Percentiles rank a stretch among this genome's conserved stretches.
Evolutionary conservation across 225 moss, liverwort and hornwort genomes (phyloP).

Genomic region (Pleurozium schreberi): DNA sequence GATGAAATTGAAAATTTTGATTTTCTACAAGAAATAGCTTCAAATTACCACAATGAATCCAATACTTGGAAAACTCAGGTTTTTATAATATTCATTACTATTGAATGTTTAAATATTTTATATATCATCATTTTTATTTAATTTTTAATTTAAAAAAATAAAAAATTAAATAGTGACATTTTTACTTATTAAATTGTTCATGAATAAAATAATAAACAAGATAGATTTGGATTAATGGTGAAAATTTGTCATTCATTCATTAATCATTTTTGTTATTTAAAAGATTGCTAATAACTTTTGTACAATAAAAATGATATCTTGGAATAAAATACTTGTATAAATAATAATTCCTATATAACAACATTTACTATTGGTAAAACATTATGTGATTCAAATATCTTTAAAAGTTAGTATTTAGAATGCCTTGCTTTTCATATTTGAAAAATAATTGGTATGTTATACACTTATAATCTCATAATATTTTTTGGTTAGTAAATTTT

Average conservation of each 20-base stretch:
- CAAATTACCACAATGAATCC: not conserved
- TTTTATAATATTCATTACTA: not conserved
- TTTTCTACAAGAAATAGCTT: not conserved
- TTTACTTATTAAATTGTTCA: not conserved
- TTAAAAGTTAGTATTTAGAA: not conserved
- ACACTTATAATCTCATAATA: not conserved
- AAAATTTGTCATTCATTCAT: not conserved
- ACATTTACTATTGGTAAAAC: rapidly evolving
- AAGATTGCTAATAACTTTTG: not conserved
- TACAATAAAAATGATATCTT: not conserved
- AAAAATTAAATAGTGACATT: not conserved
- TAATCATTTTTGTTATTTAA: not conserved
- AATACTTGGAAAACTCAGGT: not conserved
- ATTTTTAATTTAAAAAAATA: not conserved
- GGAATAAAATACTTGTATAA: not conserved
- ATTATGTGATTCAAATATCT: not conserved
- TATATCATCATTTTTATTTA: too few species aligned
- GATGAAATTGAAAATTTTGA: not conserved
- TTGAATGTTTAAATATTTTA: not conserved
- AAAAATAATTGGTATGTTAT: too few species aligned
- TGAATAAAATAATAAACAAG: not conserved
- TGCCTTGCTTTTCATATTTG: not conserved
- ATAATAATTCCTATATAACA: not conserved
- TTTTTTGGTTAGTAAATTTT: not conserved
- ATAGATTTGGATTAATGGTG: not conserved